Evolutionary conservation across 371 early-diverging fungal genomes (phyloP), one percentile per base, ranked within the genome.

Genomic region (Mucor mucedo): DNA sequence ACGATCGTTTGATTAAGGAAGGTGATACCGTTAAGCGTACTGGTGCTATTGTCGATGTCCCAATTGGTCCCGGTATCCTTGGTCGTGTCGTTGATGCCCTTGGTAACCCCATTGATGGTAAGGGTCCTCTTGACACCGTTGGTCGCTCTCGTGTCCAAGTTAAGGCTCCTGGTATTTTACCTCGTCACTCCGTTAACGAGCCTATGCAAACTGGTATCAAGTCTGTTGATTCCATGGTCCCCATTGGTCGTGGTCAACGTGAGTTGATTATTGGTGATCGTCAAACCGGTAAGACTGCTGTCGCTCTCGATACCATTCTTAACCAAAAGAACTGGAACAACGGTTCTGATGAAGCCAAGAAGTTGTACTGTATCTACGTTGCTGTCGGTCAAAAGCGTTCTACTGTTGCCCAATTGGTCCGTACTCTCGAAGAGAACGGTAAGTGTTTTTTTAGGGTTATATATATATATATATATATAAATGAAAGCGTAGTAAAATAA

Each of bases 181-280:
- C 96, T 71, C 93, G 97, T 80, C 88, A 94, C 79, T 96, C 96
- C 70, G 97, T 97, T 71, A 92, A 93, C 82, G 95, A 96, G 84
- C 97, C 97, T 77, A 95, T 97, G 95, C 93, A 93, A 81, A 97
- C 97, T 77, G 97, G 97, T 82, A 94, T 95, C 87, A 97, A 97
- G 89, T 97, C 94, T 75, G 93, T 97, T 76, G 96, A 97, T 87
- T 94, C 95, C 82, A 97, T 97, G 97, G 90, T 97, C 68, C 97
- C 97, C 70, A 95, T 97, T 66, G 97, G 97, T 77, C 94, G 97
- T 93, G 97, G 97, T 75, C 97, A 97, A 88, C 93, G 97, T 91
- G 97, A 97, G 87, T 89, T 97, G 87, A 97, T 97, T 80, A 95
- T 95, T 83, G 97, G 97, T 82, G 97, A 97, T 86, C 94, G 96